A percentile compares a stretch with the other conserved stretches of the same genome.
Conservation (phyloP, 371 early-diverging fungal genomes). For the Rhizopus sp. region DNA sequence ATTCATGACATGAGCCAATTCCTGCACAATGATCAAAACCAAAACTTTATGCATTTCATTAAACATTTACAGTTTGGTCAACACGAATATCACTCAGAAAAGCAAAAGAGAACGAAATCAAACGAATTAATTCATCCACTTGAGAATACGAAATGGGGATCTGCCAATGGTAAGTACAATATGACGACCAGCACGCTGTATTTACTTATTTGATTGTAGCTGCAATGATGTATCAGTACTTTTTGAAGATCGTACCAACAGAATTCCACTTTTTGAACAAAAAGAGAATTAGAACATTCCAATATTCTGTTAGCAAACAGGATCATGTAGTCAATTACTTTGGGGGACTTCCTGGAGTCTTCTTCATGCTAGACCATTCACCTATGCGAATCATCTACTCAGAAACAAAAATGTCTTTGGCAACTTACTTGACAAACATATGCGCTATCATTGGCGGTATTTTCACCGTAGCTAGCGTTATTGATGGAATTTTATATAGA, state of each 20-base stretch:
- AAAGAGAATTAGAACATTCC: conserved; percentile 76
- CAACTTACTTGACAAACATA: conserved; percentile 83
- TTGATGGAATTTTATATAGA: conserved; percentile 84
- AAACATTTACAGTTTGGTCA: conserved; percentile 84
- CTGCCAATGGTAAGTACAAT: conserved; percentile 38
- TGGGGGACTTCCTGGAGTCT: conserved; percentile 76
- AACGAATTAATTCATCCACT: conserved; percentile 75
- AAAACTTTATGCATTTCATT: conserved; percentile 78
- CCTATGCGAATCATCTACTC: conserved; percentile 91
- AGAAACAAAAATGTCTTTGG: conserved; percentile 79
- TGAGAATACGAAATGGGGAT: conserved; percentile 61
- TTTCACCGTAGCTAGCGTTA: conserved; percentile 91
- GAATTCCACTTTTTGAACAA: conserved; percentile 74
- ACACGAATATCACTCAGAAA: conserved; percentile 26
- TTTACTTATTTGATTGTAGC: conserved; percentile 14
- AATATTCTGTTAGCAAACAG: conserved; percentile 93
- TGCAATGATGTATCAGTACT: conserved; percentile 83
- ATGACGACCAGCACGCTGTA: neutral
- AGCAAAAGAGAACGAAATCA: conserved; percentile 36
- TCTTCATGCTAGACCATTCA: conserved; percentile 94
- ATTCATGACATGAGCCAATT: conserved; percentile 54
- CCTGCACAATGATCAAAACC: conserved; percentile 52
- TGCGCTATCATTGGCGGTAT: conserved; percentile 97
- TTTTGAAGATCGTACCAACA: conserved; percentile 91
- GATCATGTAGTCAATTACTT: conserved; percentile 45